Percentiles rank a stretch among this genome's conserved stretches.
Evolutionary conservation across 495 filamentous ascomycete species (phyloP).

Genomic region (Aspergillus kassunensis): DNA sequence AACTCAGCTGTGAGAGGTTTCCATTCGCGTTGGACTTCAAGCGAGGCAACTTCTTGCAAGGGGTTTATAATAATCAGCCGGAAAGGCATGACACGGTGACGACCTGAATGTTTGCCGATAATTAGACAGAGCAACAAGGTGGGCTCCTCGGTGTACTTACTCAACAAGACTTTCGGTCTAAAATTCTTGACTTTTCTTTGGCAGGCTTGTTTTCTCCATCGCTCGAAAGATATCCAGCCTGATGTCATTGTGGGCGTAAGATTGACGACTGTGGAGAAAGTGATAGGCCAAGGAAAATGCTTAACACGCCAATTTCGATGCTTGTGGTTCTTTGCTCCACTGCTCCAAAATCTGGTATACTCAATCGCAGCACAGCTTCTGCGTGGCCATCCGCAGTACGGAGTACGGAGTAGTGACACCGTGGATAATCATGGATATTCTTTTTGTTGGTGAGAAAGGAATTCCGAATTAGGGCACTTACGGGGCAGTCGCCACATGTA

Average conservation of each 20-base stretch:
- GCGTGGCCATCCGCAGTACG: too few species aligned
- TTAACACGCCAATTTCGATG: neutral
- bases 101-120: too few species aligned
- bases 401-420: neutral
- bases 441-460: neutral
- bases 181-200: neutral
- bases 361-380: neutral
- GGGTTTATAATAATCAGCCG: neutral
- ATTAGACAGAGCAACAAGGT: too few species aligned
- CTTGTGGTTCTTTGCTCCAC: conserved; percentile 1
- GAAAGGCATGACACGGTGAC: conserved; percentile 3
- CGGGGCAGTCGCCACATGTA: neutral
- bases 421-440: neutral
- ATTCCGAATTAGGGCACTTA: neutral
- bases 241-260: conserved; percentile 2
- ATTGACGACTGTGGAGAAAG: neutral
- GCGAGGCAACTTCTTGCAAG: neutral
- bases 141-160: neutral
- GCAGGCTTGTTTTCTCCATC: neutral
- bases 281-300: neutral
- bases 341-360: neutral
- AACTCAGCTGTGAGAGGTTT: neutral
- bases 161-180: neutral
- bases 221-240: neutral
- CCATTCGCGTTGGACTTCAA: neutral